These are phyloP conservation scores for Guyanaporus albipodus DNA, from an alignment of 768 basidiomycete genomes.

Conservation along the genomic window DNA sequence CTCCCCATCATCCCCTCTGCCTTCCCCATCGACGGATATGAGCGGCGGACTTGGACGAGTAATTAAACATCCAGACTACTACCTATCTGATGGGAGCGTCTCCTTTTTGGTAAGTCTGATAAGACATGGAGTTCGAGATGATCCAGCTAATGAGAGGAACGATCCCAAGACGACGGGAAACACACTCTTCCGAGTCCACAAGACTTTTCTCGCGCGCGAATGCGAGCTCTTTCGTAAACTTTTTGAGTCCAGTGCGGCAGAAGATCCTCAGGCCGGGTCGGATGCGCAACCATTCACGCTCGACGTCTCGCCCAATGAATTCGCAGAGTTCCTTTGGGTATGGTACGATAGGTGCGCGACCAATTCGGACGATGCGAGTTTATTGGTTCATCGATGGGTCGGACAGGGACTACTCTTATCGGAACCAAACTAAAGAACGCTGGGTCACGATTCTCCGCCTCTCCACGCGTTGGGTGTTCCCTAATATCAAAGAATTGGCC, in stretches of 20 bases:
- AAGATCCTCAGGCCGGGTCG: slow-evolving; percentile 27
- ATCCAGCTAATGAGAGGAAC: slow-evolving; percentile 4
- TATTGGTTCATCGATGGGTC: background rate
- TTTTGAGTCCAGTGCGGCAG: slow-evolving; percentile 30
- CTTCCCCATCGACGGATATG: slow-evolving; percentile 8
- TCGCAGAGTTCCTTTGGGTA: slow-evolving; percentile 51
- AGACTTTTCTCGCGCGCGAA: slow-evolving; percentile 57
- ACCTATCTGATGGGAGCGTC: slow-evolving; percentile 11
- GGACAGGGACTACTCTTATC: slow-evolving; percentile 50
- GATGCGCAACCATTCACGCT: slow-evolving; percentile 44
- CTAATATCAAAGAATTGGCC: slow-evolving; percentile 46
- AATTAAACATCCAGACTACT: slow-evolving; percentile 3
- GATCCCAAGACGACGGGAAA: slow-evolving; percentile 47
- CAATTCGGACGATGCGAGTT: background rate
- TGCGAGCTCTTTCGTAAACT: slow-evolving; percentile 41
- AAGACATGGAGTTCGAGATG: background rate
- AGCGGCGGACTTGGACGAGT: slow-evolving; percentile 11
- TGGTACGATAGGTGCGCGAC: slow-evolving; percentile 51
- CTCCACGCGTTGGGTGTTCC: slow-evolving; percentile 53
- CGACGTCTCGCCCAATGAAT: slow-evolving; percentile 40
- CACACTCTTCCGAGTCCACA: slow-evolving; percentile 49
- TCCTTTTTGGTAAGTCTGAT: slow-evolving; percentile 16
- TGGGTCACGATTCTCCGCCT: slow-evolving; percentile 58
- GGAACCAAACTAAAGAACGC: slow-evolving; percentile 43
- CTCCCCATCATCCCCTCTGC: background rate